A percentile compares a stretch with the other conserved stretches of the same genome.
Evolutionary conservation across 2,329 filamentous ascomycete species (phyloP).

Genomic region (Thielaviopsis musarum): DNA sequence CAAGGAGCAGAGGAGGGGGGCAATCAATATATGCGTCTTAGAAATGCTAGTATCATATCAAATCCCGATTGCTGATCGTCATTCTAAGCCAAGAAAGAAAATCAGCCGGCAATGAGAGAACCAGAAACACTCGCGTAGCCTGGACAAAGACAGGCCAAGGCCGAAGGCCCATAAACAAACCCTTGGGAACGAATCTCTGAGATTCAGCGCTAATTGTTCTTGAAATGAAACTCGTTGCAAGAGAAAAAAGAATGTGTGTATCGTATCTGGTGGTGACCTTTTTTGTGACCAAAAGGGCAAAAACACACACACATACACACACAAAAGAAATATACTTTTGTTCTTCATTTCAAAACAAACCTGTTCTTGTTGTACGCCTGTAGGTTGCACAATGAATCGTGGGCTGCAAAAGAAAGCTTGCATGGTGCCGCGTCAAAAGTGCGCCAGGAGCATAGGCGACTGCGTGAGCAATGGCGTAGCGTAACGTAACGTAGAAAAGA

Average conservation of each 20-base stretch:
- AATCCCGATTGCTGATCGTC: conserved; percentile 4
- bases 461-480: conserved; percentile 8
- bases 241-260: background rate
- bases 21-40: conserved; percentile 10
- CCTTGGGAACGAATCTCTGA: conserved; percentile 8
- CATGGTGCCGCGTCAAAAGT: background rate
- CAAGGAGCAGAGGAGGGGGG: background rate
- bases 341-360: conserved; percentile 10
- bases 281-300: conserved; percentile 5
- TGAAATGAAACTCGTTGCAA: conserved; percentile 3
- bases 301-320: background rate
- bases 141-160: background rate
- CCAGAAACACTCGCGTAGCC: conserved; percentile 7
- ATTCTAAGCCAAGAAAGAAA: background rate
- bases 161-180: conserved; percentile 1
- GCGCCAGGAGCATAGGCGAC: conserved; percentile 6
- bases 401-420: background rate
- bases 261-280: background rate
- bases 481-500: conserved; percentile 12
- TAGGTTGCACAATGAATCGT: background rate
- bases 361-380: conserved; percentile 12
- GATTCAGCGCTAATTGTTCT: conserved; percentile 9
- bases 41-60: conserved; percentile 8
- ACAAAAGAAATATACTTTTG: background rate
- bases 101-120: conserved; percentile 8